Conservation (phyloP, 192 early-diverging fungal genomes). For the Coemansia sp. region DNA sequence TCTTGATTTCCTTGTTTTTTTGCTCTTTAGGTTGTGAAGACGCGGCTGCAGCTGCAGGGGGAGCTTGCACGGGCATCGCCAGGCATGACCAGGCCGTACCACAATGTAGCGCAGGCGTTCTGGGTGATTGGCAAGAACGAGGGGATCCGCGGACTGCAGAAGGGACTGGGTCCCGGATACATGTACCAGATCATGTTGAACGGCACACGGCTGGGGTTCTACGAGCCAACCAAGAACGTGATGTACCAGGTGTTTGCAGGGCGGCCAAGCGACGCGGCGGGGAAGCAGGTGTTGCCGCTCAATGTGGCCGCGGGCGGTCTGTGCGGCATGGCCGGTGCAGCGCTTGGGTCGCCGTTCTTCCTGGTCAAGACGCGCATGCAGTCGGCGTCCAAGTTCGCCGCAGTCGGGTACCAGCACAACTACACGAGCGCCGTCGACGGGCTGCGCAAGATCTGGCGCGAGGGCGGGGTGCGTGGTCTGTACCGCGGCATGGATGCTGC, state of each 20-base stretch:
- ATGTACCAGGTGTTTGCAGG: slow-evolving; percentile 54
- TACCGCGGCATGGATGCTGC: slow-evolving; percentile 88
- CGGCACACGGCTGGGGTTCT: slow-evolving; percentile 88
- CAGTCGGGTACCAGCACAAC: slow-evolving; percentile 85
- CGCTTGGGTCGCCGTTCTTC: slow-evolving; percentile 82
- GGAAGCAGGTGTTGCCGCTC: slow-evolving; percentile 48
- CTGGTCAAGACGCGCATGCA: slow-evolving; percentile 91
- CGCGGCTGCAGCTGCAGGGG: slow-evolving; percentile 91
- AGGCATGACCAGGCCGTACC: slow-evolving; percentile 62
- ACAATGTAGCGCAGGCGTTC: slow-evolving; percentile 77
- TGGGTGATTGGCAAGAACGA: slow-evolving; percentile 76
- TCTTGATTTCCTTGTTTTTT: not conserved
- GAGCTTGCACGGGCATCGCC: slow-evolving; percentile 64
- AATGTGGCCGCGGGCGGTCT: slow-evolving; percentile 74
- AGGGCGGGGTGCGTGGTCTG: slow-evolving; percentile 76
- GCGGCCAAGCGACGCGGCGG: slow-evolving; percentile 28
- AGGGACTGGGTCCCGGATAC: slow-evolving; percentile 87
- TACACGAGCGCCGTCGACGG: slow-evolving; percentile 71
- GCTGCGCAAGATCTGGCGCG: slow-evolving; percentile 64
- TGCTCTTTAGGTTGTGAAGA: slow-evolving; percentile 79
- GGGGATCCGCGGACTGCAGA: slow-evolving; percentile 82
- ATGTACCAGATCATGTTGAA: slow-evolving; percentile 92
- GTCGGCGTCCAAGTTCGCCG: slow-evolving; percentile 66
- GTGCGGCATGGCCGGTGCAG: slow-evolving; percentile 80
- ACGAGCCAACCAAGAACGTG: slow-evolving; percentile 77